Evolutionary conservation across 495 filamentous ascomycete genomes (phyloP), one percentile per base, ranked within the genome.

Genomic region (Choiromyces venosus): DNA sequence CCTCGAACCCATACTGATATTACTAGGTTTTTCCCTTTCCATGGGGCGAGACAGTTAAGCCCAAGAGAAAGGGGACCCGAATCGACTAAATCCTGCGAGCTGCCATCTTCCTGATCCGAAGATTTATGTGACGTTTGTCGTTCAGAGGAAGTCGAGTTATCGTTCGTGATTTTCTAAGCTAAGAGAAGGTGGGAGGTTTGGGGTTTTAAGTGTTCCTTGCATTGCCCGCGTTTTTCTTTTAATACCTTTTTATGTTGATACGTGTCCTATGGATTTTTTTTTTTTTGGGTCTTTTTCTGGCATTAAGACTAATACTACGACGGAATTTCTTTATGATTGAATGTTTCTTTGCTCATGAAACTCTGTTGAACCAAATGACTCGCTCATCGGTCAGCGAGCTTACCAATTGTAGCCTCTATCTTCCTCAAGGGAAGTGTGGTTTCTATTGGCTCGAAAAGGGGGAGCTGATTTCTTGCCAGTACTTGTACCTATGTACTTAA

Each of bases 41-140:
- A 52, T 97, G 95, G 95, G 94, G 91, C 42, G 91, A 92, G 79
- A 94, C 92, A 85, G 93, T 90, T 64, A 90, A 81, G 76, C 73
- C 66, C 6, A 74, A 80, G 74, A 80, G 77, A 35, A 76, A 52
- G 8, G 75, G 42, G 38, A 72, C 69, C 52, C 75, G 72, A 44
- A 69, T 1, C 39, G 73, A 77, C 9, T 77, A 76, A 64, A 39
- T 71, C 25, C 40, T 19, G 19, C 25, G 39, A 61, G n/a, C n/a
- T 29, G 52, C 2, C 21, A n/a, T 25, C 46, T 52, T 7, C 10
- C 2, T 29, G n/a, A 29, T 25, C 52, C n/a, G n/a, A 29, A 29
- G 5, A n/a, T 29, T 29, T 29, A 4, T 14, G n/a, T 4, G 52
- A 14, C n/a, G n/a, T 29, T 2, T 14, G 46, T n/a, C n/a, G n/a